phyloP scores from a whole-genome alignment of 148 eudicot genomes.

The Fallopia convolvulus region DNA sequence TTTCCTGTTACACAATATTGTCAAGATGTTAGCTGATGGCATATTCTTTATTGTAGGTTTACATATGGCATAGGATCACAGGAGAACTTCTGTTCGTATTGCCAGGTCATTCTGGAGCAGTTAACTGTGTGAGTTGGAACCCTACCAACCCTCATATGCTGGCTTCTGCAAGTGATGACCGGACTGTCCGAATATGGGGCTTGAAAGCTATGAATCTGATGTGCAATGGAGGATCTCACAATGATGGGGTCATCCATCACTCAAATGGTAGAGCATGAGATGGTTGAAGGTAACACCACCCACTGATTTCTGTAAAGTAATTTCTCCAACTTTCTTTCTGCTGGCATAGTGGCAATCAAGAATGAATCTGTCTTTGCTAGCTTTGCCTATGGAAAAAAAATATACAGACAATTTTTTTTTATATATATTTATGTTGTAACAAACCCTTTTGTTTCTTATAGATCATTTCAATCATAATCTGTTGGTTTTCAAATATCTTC shows the following conservation, averaged over 20 bases:
- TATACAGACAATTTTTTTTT: background rate
- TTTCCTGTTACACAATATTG: too few species aligned
- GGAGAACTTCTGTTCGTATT: conserved; percentile 54
- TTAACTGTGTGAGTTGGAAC: conserved; percentile 88
- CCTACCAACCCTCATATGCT: conserved; percentile 70
- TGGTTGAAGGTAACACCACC: conserved; percentile 1
- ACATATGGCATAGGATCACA: conserved; percentile 75
- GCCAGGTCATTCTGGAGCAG: conserved; percentile 75
- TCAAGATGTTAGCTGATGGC: background rate
- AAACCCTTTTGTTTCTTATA: background rate
- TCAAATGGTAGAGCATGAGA: conserved; percentile 34
- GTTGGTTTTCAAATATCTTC: conserved; percentile 5
- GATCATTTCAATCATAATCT: conserved; percentile 1
- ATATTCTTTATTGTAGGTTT: conserved; percentile 39
- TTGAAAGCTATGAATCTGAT: conserved; percentile 24
- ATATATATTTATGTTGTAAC: background rate
- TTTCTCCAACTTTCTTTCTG: background rate
- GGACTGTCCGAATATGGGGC: conserved; percentile 80
- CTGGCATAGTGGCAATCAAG: background rate
- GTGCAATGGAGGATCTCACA: conserved; percentile 19
- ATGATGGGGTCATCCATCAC: conserved; percentile 28
- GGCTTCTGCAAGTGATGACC: conserved; percentile 90
- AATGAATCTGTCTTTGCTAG: background rate
- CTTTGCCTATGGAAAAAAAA: background rate
- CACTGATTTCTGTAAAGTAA: background rate